Evolutionary conservation across 1,284 basidiomycete species (phyloP).

Genomic region (Volvariella volvacea): DNA sequence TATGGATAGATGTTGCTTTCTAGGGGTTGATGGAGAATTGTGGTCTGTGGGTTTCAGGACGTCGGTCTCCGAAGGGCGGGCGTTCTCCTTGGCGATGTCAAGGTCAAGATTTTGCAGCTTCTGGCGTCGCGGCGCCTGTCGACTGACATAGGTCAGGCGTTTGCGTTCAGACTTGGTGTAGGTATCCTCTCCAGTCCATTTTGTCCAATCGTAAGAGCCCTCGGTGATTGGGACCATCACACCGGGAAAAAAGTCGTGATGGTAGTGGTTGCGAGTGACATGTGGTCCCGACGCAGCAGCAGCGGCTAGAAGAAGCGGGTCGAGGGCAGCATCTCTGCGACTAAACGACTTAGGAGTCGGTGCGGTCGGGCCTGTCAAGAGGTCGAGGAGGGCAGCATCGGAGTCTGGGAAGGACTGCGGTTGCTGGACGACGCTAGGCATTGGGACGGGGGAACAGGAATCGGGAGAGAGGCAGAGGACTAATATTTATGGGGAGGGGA

Average conservation of each 20-base stretch:
- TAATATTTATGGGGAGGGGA: not conserved
- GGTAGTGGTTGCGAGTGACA: slow-evolving; percentile 71
- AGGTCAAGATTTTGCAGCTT: slow-evolving; percentile 29
- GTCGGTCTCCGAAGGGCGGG: slow-evolving; percentile 22
- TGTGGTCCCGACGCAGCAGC: slow-evolving; percentile 65
- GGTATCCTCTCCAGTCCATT: slow-evolving; percentile 37
- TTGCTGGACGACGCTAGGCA: slow-evolving; percentile 15
- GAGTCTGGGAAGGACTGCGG: slow-evolving; percentile 15
- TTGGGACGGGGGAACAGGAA: slow-evolving; percentile 11
- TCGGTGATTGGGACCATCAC: slow-evolving; percentile 45
- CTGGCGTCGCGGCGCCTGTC: slow-evolving; percentile 63
- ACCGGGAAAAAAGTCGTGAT: slow-evolving; percentile 63
- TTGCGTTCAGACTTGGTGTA: slow-evolving; percentile 31
- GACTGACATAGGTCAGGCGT: slow-evolving; percentile 55
- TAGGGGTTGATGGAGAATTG: slow-evolving; percentile 24
- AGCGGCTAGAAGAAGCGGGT: slow-evolving; percentile 68
- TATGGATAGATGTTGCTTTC: slow-evolving; percentile 30
- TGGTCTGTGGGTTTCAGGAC: slow-evolving; percentile 21
- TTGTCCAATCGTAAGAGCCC: slow-evolving; percentile 52
- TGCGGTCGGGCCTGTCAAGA: slow-evolving; percentile 41
- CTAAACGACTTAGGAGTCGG: slow-evolving; percentile 28
- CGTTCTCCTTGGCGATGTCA: slow-evolving; percentile 31
- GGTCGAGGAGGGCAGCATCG: slow-evolving; percentile 44
- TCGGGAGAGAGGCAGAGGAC: slow-evolving; percentile 7
- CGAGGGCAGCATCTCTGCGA: slow-evolving; percentile 60